Conservation (phyloP, 495 filamentous ascomycete genomes). For the Lasiosphaeria hispida region DNA sequence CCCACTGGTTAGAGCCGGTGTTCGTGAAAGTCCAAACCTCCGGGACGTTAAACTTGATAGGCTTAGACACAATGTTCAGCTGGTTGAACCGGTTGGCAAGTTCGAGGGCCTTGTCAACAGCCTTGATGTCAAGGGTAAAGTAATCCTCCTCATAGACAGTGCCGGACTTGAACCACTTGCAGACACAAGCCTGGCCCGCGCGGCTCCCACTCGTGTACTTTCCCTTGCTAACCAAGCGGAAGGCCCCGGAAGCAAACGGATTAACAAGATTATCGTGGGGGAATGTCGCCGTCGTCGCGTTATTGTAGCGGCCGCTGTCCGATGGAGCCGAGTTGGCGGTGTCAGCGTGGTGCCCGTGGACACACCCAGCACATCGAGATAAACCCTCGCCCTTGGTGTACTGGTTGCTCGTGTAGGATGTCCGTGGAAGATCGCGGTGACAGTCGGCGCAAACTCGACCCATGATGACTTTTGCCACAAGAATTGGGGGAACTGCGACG, state of each 20-base stretch:
- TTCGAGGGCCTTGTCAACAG: conserved; percentile 32
- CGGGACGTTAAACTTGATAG: conserved; percentile 35
- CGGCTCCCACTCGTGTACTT: conserved; percentile 25
- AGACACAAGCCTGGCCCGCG: conserved; percentile 28
- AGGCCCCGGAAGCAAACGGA: conserved; percentile 31
- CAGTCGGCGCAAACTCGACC: conserved; percentile 22
- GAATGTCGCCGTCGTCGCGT: background rate
- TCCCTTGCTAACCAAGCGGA: conserved; percentile 35
- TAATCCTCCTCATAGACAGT: conserved; percentile 28
- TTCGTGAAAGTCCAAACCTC: conserved; percentile 23
- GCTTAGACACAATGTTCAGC: conserved; percentile 25
- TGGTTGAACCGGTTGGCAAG: conserved; percentile 38
- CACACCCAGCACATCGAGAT: conserved; percentile 28
- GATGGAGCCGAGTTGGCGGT: background rate
- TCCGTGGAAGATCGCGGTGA: conserved; percentile 19
- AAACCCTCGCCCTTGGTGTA: conserved; percentile 24
- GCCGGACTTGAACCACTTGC: conserved; percentile 40
- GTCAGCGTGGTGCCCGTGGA: conserved; percentile 24
- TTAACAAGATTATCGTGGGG: background rate
- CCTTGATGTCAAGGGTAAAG: conserved; percentile 36
- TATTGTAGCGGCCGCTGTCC: conserved; percentile 31
- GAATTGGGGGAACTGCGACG: too few species aligned
- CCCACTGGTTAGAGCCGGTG: conserved; percentile 4
- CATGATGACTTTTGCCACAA: conserved; percentile 14
- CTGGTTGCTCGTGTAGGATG: conserved; percentile 29